Base-by-base conservation (phyloP, 1,284 basidiomycete genomes). In the Cutaneotrichosporon spelunceum region DNA sequence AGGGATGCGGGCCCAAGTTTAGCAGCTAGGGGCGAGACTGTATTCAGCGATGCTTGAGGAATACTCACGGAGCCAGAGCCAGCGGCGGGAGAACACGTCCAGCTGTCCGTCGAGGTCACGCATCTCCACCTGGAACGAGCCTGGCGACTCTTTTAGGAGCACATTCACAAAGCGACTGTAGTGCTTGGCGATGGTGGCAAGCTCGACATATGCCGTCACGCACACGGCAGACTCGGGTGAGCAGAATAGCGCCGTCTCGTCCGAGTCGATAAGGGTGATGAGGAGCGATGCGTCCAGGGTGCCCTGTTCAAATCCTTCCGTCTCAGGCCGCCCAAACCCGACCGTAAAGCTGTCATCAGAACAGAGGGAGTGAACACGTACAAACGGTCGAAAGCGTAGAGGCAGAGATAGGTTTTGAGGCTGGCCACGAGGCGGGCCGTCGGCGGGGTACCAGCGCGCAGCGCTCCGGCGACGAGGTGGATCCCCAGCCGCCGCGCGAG, bases 361-460 rank as follows among this genome's bases (percentile, higher is more conserved):
- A 57, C 33, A 24, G 23, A 6, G 23, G 13, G 5, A n/a, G n/a
- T n/a, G 39, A 16, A 13, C 2, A 62, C 67, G 54, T 47, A 68
- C 67, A 68, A 67, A 39, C 65, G 23, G 53, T 68, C 67, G 50
- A 68, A 67, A 11, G 67, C 63, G 27, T 63, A 67, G 29, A 68
- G 55, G 24, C 56, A 59, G 11, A 68, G 54, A 47, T 68, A 68
- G 1, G 67, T 68, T 56, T 68, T 66, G 30, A 36, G 56, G 11
- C 67, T 57, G 1, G 67, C 61, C 2, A 68, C 39, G 8, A 54
- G 7, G 16, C 65, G 53, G 1, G 63, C 61, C 2, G 63, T 65
- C 1, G 66, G 61, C 30, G 54, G 36, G 1, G 49, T 27, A 1
- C 61, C 56, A 1, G 59, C 34, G 2, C 21, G 26, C 8, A 68